Evolutionary conservation across 192 early-diverging fungal genomes (phyloP).

Genomic region (Lunasporangiospora selenospora): DNA sequence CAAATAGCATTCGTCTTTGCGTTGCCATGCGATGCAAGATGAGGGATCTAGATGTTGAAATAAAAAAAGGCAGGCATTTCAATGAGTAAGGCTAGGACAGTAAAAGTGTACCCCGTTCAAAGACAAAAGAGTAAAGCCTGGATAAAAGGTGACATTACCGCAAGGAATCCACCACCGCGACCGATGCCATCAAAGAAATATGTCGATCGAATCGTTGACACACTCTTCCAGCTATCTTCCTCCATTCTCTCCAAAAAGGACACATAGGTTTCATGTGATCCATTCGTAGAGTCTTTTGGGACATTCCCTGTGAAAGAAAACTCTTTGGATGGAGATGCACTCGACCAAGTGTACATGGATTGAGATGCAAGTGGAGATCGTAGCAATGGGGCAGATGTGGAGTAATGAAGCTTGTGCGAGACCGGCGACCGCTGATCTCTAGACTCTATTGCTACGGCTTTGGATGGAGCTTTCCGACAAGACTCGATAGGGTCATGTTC

Average conservation of each 20-base stretch:
- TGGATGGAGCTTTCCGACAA: no score
- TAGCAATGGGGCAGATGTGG: no score
- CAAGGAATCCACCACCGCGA: constrained; percentile 41
- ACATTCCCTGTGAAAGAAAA: no score
- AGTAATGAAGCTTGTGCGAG: no score
- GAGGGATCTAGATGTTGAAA: constrained; percentile 21
- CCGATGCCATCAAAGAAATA: constrained; percentile 48
- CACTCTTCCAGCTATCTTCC: constrained; percentile 38
- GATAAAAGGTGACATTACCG: constrained; percentile 9
- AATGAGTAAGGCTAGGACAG: not conserved
- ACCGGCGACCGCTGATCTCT: no score
- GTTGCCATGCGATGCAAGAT: constrained; percentile 49
- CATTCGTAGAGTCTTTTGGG: no score
- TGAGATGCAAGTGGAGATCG: no score
- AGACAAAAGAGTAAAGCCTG: no score
- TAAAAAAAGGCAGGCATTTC: not conserved
- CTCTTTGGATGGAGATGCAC: no score
- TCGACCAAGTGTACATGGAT: no score
- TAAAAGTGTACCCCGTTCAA: not conserved
- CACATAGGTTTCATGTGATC: constrained; percentile 17
- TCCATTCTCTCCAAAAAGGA: constrained; percentile 22
- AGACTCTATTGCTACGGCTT: no score
- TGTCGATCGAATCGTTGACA: constrained; percentile 39
- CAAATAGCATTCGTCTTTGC: constrained; percentile 44
- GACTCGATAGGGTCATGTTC: no score